phyloP scores from a whole-genome alignment of 192 early-diverging fungal species.

The Glomus cerebriforme region DNA sequence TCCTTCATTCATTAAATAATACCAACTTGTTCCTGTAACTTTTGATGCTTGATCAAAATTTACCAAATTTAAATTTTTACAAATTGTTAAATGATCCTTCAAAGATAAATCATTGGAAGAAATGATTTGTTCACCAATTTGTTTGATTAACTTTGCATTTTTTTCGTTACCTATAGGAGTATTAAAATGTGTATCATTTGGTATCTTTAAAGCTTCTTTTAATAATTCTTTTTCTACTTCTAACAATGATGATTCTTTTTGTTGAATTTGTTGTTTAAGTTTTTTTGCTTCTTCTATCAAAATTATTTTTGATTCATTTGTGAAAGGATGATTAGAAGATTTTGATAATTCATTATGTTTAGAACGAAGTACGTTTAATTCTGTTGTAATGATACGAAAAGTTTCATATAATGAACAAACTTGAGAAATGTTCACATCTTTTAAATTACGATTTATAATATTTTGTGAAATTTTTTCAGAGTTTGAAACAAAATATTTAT shows the following conservation, averaged over 20 bases:
- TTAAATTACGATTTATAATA: constrained; percentile 21
- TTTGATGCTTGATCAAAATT: constrained; percentile 81
- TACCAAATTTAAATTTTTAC: constrained; percentile 64
- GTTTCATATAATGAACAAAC: neutral
- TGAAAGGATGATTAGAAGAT: neutral
- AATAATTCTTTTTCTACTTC: constrained; percentile 58
- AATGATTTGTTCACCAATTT: constrained; percentile 42
- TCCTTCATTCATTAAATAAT: constrained; percentile 87
- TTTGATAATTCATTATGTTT: constrained; percentile 25
- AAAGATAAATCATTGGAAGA: constrained; percentile 29
- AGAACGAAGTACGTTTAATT: neutral
- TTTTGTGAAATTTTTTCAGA: constrained; percentile 2
- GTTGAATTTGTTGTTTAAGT: constrained; percentile 63
- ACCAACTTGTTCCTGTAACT: constrained; percentile 82
- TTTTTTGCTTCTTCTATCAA: constrained; percentile 52
- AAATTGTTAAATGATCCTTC: constrained; percentile 72
- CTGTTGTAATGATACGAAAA: neutral
- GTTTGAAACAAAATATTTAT: constrained; percentile 6
- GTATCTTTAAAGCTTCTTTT: constrained; percentile 68
- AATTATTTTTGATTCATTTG: neutral
- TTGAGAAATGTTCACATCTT: constrained; percentile 13
- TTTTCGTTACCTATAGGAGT: constrained; percentile 76
- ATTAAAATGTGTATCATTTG: constrained; percentile 76
- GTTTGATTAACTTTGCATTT: constrained; percentile 58
- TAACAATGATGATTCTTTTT: constrained; percentile 48